phyloP scores from a whole-genome alignment of 495 filamentous ascomycete species.

The Sordaria brevicollis region DNA sequence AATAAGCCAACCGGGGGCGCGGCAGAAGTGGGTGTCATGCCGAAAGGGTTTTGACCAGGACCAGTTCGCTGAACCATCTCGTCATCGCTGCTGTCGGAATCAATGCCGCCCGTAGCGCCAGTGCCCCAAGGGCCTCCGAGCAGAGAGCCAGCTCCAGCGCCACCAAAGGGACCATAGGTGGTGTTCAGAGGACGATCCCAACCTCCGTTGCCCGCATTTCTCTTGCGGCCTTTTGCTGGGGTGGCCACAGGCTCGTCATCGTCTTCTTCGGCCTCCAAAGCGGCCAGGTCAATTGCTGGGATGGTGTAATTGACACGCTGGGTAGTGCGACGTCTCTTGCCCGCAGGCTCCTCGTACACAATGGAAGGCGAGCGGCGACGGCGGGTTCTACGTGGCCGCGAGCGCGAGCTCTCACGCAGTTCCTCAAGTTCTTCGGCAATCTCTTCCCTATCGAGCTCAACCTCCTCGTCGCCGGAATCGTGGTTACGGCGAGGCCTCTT shows the following conservation, averaged over 20 bases:
- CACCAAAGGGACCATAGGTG: constrained; percentile 86
- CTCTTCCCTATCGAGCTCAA: constrained; percentile 57
- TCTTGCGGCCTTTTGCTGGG: constrained; percentile 56
- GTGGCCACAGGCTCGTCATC: constrained; percentile 50
- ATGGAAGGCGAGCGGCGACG: constrained; percentile 47
- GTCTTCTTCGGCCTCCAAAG: constrained; percentile 59
- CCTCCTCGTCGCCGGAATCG: constrained; percentile 50
- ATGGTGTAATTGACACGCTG: constrained; percentile 45
- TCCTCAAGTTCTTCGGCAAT: constrained; percentile 69
- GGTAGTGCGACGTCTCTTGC: constrained; percentile 27
- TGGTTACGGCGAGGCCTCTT: constrained; percentile 22
- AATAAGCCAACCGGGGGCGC: constrained; percentile 36
- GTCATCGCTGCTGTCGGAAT: constrained; percentile 96
- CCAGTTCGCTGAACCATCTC: constrained; percentile 55
- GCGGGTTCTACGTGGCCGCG: constrained; percentile 35
- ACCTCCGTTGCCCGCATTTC: constrained; percentile 34
- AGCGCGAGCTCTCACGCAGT: constrained; percentile 36
- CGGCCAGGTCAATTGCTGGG: constrained; percentile 59
- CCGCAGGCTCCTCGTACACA: constrained; percentile 38
- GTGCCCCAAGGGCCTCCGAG: constrained; percentile 69
- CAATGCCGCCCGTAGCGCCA: constrained; percentile 65
- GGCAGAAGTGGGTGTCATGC: constrained; percentile 67
- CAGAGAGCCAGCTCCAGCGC: constrained; percentile 59
- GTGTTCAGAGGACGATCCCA: constrained; percentile 75
- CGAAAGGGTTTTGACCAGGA: constrained; percentile 46